Conservation (phyloP, 2,329 filamentous ascomycete species). For the Corynespora cassiicola region DNA sequence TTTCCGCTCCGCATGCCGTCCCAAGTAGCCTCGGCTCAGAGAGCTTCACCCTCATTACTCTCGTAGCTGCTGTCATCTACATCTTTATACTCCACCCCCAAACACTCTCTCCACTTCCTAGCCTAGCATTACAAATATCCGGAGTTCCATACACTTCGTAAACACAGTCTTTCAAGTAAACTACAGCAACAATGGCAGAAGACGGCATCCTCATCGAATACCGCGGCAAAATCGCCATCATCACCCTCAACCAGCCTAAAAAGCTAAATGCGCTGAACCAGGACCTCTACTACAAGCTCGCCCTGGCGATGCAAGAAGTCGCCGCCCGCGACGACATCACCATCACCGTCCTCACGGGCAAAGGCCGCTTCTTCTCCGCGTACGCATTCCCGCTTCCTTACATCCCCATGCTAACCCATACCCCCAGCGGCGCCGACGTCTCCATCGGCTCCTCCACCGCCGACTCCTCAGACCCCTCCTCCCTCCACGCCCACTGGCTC, state of each 20-base stretch:
- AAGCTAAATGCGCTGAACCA: conserved; percentile 86
- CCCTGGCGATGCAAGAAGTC: conserved; percentile 76
- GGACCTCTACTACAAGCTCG: conserved; percentile 78
- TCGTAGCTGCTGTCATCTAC: conserved; percentile 13
- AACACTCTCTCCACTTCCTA: neutral
- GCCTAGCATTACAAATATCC: too few relatives aligned
- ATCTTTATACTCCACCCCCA: neutral
- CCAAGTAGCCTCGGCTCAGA: conserved; percentile 27
- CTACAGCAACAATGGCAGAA: conserved; percentile 42
- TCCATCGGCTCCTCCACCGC: conserved; percentile 58
- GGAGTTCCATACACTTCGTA: too few relatives aligned
- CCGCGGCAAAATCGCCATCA: conserved; percentile 74
- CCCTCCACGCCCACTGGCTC: conserved; percentile 66
- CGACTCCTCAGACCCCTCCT: conserved; percentile 37
- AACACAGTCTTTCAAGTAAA: too few relatives aligned
- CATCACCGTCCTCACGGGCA: conserved; percentile 84
- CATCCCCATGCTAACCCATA: conserved; percentile 1
- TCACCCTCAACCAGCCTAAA: conserved; percentile 83
- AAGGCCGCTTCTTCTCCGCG: conserved; percentile 86
- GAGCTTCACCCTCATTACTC: conserved; percentile 12
- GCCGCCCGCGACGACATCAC: conserved; percentile 80
- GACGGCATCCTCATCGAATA: conserved; percentile 66
- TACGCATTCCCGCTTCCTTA: conserved; percentile 52
- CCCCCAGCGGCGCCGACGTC: conserved; percentile 79
- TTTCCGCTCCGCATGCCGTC: conserved; percentile 17